These are phyloP conservation scores for Acanthamoeba royreba DNA, from an alignment of 208 protist genomes.

Conservation along the genomic window DNA sequence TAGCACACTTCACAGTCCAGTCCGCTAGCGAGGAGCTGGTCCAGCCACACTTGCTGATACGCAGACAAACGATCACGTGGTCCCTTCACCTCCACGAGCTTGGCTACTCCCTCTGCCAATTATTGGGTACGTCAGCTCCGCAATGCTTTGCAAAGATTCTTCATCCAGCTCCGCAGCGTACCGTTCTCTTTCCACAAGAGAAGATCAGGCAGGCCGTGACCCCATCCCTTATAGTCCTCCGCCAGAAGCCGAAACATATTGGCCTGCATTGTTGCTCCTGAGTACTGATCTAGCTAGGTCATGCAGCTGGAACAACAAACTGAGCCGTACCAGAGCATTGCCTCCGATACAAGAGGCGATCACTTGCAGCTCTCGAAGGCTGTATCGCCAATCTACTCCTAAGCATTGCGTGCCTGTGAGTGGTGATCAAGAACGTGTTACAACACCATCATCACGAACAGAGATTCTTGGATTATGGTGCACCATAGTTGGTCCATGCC, in stretches of 20 bases:
- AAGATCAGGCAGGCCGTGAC: not conserved
- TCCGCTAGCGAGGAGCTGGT: not conserved
- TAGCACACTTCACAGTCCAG: not conserved
- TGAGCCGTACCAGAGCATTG: not conserved
- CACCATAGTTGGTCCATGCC: not conserved
- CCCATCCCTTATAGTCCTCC: constrained; percentile 27
- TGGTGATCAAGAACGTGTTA: not conserved
- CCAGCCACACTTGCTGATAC: not conserved
- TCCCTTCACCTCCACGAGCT: constrained; percentile 11
- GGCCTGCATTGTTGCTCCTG: not conserved
- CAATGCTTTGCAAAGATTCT: no score
- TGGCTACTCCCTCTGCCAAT: not conserved
- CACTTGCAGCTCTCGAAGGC: not conserved
- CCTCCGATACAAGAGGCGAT: not conserved
- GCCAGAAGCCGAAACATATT: not conserved
- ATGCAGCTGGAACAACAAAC: not conserved
- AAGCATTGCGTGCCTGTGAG: not conserved
- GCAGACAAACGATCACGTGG: not conserved
- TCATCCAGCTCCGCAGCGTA: not conserved
- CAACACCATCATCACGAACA: not conserved
- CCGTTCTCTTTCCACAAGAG: constrained; percentile 15
- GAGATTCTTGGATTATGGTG: not conserved
- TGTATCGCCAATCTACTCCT: not conserved
- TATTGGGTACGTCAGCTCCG: no score
- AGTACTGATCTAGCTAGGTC: not conserved